Evolutionary conservation across 2,329 filamentous ascomycete genomes (phyloP), one percentile per base, ranked within the genome.

Genomic region (Exophiala xenobiotica): DNA sequence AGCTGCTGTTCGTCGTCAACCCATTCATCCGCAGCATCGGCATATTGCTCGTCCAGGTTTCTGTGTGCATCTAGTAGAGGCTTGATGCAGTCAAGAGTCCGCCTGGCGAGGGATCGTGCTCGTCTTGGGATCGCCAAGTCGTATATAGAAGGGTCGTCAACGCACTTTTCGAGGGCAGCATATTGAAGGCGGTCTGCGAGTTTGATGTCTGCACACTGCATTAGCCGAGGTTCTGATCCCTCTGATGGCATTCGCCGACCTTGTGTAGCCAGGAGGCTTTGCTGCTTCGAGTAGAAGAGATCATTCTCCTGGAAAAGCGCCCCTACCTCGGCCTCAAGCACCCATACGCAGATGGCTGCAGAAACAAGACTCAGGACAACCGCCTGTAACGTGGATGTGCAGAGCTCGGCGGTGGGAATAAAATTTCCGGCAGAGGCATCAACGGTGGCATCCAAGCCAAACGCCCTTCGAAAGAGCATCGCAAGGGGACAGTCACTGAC

Each of bases 231-330:
- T 11, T n/a, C 11, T n/a, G 9, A 12, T 6, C 16, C 6, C 12
- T 33, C 29, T n/a, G 16, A 33, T n/a, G 16, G 4, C 16, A 33
- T 29, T 7, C 26, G 38, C 44, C 31, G 8, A 46, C 43, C 24
- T 37, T 24, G 43, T 24, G 9, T 33, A 4, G 38, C 16, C 4
- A 49, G 14, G n/a, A 49, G 37, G 8, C 14, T 26, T 16, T 9
- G 29, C 27, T 40, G 24, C n/a, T 46, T 38, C 33, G 47, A 18
- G 23, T 29, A 44, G 8, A 51, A 4, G 18, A 26, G 42, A 16
- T 45, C 31, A 20, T 19, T 31, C 37, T 51, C 49, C 16, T 47
- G 42, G 27, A 51, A 51, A 2, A 51, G 31, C 16, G 7, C 12
- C 6, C 31, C 24, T 6, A 46, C 3, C 27, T 51, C 43, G 16